Conservation (phyloP, 1,284 basidiomycete genomes). For the Rhodotorula mucilaginosa region DNA sequence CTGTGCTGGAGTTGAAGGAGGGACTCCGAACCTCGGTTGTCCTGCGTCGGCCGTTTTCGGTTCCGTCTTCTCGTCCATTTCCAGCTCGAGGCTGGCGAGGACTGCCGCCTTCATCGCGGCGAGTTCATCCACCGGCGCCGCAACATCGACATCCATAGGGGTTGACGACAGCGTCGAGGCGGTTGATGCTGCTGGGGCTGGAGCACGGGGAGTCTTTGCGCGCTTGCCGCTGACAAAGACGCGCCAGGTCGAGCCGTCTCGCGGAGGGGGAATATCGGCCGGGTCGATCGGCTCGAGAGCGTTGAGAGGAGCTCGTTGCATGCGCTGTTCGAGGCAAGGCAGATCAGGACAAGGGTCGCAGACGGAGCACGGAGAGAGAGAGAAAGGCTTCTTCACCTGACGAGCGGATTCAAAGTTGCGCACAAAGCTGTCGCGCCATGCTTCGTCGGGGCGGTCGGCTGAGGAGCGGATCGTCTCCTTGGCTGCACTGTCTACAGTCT, state of each 20-base stretch:
- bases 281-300: constrained; percentile 12
- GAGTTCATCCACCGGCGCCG: constrained; percentile 6
- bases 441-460: constrained; percentile 26
- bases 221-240: constrained; percentile 41
- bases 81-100: constrained; percentile 37
- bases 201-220: constrained; percentile 4
- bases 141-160: not conserved
- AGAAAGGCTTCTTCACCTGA: constrained; percentile 10
- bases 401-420: constrained; percentile 29
- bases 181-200: not conserved
- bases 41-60: not conserved
- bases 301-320: not conserved
- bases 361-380: not conserved
- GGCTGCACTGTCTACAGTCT: not conserved
- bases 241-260: constrained; percentile 39
- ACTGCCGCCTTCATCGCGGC: constrained; percentile 24
- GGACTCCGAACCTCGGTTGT: not conserved
- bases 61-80: not conserved
- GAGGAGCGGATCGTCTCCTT: not conserved
- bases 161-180: not conserved
- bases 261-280: constrained; percentile 29
- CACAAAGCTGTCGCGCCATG: constrained; percentile 35
- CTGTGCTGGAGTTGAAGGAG: not conserved
- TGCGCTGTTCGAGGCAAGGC: not conserved
- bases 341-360: not conserved